phyloP scores from a whole-genome alignment of 2,329 filamentous ascomycete genomes.

The Ophiocordyceps unilateralis region DNA sequence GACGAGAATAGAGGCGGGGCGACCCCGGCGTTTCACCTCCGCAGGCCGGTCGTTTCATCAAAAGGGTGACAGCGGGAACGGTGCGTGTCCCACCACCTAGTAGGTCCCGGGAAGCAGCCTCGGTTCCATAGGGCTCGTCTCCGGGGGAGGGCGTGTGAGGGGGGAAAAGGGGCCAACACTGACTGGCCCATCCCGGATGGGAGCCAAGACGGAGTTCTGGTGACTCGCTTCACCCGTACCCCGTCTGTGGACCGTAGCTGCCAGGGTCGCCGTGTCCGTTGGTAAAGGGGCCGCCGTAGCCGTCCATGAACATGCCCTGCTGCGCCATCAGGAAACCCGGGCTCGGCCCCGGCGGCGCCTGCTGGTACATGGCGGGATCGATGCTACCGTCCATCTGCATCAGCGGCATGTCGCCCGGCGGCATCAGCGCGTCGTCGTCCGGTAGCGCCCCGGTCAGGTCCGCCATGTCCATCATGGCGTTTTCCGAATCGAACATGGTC shows the following conservation, averaged over 20 bases:
- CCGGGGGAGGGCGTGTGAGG: no score
- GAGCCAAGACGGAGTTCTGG: not conserved
- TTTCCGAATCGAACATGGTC: slow-evolving; percentile 8
- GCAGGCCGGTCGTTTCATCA: not conserved
- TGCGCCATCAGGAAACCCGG: slow-evolving; percentile 7
- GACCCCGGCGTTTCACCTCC: not conserved
- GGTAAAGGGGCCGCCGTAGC: slow-evolving; percentile 6
- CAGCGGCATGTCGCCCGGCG: slow-evolving; percentile 4
- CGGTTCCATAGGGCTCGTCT: not conserved
- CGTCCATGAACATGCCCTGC: slow-evolving; percentile 7
- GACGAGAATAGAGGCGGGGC: no score
- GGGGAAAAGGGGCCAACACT: no score
- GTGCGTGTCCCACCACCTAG: not conserved
- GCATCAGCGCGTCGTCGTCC: slow-evolving; percentile 3
- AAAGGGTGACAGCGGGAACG: not conserved
- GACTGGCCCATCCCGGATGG: no score
- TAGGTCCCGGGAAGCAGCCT: not conserved
- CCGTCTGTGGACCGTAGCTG: slow-evolving; percentile 5
- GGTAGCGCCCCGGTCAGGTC: slow-evolving; percentile 7
- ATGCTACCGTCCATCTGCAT: slow-evolving; percentile 4
- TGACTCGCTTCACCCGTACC: slow-evolving; percentile 1
- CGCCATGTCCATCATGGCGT: slow-evolving; percentile 7
- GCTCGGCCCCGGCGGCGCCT: slow-evolving; percentile 4
- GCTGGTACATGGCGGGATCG: slow-evolving; percentile 7
- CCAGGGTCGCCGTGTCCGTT: slow-evolving; percentile 4